Evolutionary conservation across 108 stramenopile genomes (phyloP), one percentile per base, ranked within the genome.

Genomic region (Cyclotella distinguenda): DNA sequence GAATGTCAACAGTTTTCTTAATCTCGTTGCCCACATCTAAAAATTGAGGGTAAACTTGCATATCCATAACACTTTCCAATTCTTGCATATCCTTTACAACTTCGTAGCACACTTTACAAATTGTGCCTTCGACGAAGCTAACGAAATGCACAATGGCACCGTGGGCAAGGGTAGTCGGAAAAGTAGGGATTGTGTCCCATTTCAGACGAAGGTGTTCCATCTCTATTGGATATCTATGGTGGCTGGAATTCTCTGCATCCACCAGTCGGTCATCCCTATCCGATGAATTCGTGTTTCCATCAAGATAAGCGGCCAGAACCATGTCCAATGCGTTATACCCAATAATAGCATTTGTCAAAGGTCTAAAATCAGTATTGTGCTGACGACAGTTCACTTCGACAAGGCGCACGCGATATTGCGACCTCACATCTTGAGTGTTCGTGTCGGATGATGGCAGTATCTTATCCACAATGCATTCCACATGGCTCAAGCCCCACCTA

Each of bases 371-470:
- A 57, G 88, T 89, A 59, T 92, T 92, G 75, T 95, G 94, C 53
- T 91, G 90, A 33, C 94, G 79, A 35, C 85, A 85, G 74, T 95
- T 95, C 23, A 95, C 83, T 67, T 95, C 94, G 9, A 95, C 87
- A 19, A 94, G 81, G 9, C 85, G 68, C 16, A 68, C 61, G 13
- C 80, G 84, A 38, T 42, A 59, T 42, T 26, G 40, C 44, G n/a
- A n/a, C n/a, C n/a, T n/a, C n/a, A 38, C 38, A 8, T 38, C 38
- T 10, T 38, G 8, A 38, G 8, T 38, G 10, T 28, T 51, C 18
- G 70, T 28, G 19, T 43, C 42, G 27, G 34, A 10, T 19, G 60
- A 42, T 52, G 26, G 51, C 34, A 15, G 78, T 64, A 59, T 70
- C 23, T 69, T 53, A 32, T 78, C 81, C 38, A 86, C 70, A 35